Base-by-base conservation (phyloP, 495 filamentous ascomycete genomes). In the Penicillium longicatenatum region DNA sequence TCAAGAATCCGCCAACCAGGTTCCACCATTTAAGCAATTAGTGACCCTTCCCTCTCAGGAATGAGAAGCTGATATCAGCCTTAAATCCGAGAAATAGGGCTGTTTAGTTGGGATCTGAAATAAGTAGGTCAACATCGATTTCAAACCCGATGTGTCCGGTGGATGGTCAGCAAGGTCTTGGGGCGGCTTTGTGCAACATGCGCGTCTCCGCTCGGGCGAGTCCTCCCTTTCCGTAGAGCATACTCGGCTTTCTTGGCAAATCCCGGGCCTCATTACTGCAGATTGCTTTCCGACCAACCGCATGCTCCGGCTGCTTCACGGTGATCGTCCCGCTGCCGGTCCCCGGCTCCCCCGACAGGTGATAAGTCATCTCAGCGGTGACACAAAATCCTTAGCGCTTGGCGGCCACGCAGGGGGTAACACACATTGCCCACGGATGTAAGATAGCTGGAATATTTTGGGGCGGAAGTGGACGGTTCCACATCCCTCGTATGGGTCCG, bases 341-440 rank as follows among this genome's bases (percentile, higher is more conserved):
- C 22, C 45, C 58, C 57, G 60, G 35, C 37, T 33, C 39, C 31
- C 48, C 51, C 52, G 52, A 21, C 45, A 39, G 60, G 45, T 46
- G 50, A 54, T 56, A 52, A 44, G 39, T 43, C 57, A 41, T 59
- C 50, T 51, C 29, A 26, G 54, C 55, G 26, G 50, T 64, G 52
- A 33, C 57, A 56, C 64, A 51, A 54, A 58, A 64, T 62, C 50
- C 74, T 75, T 71, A 72, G 72, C 72, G 47, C 70, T 74, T 69
- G 69, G 74, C 66, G 62, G 65, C 68, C 62, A 74, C 62, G 72
- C 70, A 72, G 63, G 68, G 64, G 55, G 62, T 54, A 45, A 56
- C 56, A 61, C 57, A 57, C 44, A 60, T 57, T 58, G 52, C 45
- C 35, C 55, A 51, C 57, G 21, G 16, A 42, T n/a, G n/a, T 35